Conservation (phyloP, 1,284 basidiomycete genomes). For the Vanrija pseudolonga region DNA sequence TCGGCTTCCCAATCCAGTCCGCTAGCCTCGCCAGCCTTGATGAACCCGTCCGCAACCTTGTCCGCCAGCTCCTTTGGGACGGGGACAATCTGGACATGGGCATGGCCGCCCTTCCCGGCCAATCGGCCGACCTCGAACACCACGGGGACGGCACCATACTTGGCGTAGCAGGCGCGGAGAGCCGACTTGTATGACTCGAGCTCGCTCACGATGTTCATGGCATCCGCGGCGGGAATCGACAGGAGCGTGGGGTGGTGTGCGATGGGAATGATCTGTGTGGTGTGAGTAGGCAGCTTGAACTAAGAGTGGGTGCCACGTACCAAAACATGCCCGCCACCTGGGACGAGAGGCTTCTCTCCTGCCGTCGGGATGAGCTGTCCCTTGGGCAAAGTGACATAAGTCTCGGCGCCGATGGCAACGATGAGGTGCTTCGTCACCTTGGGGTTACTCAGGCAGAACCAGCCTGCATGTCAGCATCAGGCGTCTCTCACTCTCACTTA, state of each 20-base stretch:
- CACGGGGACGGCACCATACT: conserved; percentile 65
- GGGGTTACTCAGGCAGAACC: conserved; percentile 94
- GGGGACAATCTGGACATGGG: conserved; percentile 83
- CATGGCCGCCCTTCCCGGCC: conserved; percentile 82
- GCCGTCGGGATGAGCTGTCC: conserved; percentile 80
- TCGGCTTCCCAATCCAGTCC: conserved; percentile 65
- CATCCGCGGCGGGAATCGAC: conserved; percentile 70
- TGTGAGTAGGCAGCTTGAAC: background rate
- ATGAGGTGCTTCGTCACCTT: conserved; percentile 86
- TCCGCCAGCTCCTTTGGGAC: conserved; percentile 62
- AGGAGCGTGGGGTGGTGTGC: conserved; percentile 62
- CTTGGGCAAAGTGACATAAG: conserved; percentile 88
- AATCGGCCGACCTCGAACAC: conserved; percentile 84
- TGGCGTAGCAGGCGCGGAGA: conserved; percentile 66
- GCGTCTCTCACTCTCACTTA: conserved; percentile 3
- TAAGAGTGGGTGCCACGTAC: conserved; percentile 25
- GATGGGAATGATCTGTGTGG: conserved; percentile 68
- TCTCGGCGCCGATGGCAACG: conserved; percentile 83
- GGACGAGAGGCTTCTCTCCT: conserved; percentile 57
- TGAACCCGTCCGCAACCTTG: conserved; percentile 67
- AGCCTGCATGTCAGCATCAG: conserved; percentile 58
- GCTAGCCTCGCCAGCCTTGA: conserved; percentile 59
- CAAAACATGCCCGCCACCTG: conserved; percentile 89
- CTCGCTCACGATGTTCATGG: conserved; percentile 70
- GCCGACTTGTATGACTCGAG: conserved; percentile 76